Conservation (phyloP, 2,329 filamentous ascomycete species). For the Hypocreales sp. region DNA sequence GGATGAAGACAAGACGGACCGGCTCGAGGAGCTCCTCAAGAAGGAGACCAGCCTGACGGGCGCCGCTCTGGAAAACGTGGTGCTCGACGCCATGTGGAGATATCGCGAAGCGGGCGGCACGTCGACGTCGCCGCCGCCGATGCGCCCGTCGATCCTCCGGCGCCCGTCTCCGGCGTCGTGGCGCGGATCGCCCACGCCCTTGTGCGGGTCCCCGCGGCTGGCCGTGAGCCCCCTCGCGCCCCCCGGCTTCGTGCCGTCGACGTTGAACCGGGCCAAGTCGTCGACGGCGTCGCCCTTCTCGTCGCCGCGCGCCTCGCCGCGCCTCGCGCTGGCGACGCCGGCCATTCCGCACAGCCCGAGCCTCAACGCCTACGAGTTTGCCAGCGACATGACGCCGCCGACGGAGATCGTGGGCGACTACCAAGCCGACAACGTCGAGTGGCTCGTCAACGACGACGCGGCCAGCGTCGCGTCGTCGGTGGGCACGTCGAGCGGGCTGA, state of each 20-base stretch:
- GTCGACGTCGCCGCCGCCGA: conserved; percentile 63
- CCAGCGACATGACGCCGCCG: conserved; percentile 63
- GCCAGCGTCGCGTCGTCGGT: conserved; percentile 66
- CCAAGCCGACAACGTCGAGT: conserved; percentile 89
- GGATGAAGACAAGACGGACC: conserved; percentile 92
- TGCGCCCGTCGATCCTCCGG: conserved; percentile 79
- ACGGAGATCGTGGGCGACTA: conserved; percentile 83
- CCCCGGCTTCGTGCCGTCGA: conserved; percentile 66
- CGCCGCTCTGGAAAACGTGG: conserved; percentile 69
- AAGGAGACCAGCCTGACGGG: conserved; percentile 64
- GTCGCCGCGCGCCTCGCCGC: conserved; percentile 82
- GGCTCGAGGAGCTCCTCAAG: conserved; percentile 71
- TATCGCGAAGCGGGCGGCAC: conserved; percentile 52
- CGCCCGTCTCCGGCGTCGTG: conserved; percentile 86
- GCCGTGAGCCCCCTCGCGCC: conserved; percentile 72
- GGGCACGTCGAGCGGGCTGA: conserved; percentile 54
- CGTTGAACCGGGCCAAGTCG: conserved; percentile 59
- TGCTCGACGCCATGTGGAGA: conserved; percentile 83
- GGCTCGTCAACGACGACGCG: conserved; percentile 82
- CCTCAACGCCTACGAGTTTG: conserved; percentile 89
- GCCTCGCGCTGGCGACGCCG: conserved; percentile 78
- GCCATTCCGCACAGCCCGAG: conserved; percentile 87
- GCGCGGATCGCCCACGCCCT: conserved; percentile 69
- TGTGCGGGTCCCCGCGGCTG: conserved; percentile 68
- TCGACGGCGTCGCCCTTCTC: conserved; percentile 79